Evolutionary conservation across 2,329 filamentous ascomycete genomes (phyloP), one percentile per base, ranked within the genome.

Genomic region (Aureobasidium mangrovei): DNA sequence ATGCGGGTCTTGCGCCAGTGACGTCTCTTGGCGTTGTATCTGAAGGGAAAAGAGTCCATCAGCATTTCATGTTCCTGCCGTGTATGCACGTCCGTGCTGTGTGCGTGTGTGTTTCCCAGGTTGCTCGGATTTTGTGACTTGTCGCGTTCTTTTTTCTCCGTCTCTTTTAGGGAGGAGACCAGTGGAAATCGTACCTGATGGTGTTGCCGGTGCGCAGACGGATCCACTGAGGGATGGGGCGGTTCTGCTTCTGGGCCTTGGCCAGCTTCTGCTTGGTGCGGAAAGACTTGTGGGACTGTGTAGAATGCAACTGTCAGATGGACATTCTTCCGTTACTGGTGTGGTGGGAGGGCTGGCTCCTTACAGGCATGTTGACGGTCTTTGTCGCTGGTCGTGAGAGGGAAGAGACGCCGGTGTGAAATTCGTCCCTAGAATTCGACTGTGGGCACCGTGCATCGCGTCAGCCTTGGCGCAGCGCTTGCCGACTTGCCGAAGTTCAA

Each of bases 181-280:
- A 27, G 43, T 40, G 24, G 47, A 29, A 56, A 49, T 78, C 85
- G 79, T 89, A 98, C 93, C 91, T 88, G 81, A 98, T 96, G 79
- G 91, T 96, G 85, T 98, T 98, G 78, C 85, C 86, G 70, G 93
- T 97, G 76, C 91, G 86, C 72, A 98, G 85, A 75, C 93, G 87
- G 76, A 98, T 97, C 93, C 93, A 98, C 83, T 98, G 93, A 65
- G 93, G 93, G 75, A 98, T 96, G 69, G 93, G 93, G 76, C 93
- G 87, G 86, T 98, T 98, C 83, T 97, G 91, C 85, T 95, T 97
- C 84, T 97, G 91, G 75, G 93, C 93, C 84, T 91, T 96, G 74
- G 93, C 93, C 81, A 98, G 90, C 93, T 98, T 98, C 79, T 94
- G 87, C 91, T 98, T 98, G 79, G 91, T 96, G 77, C 91, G 88